These are phyloP conservation scores for Clarireedia sp. DNA, from an alignment of 2,329 filamentous ascomycete genomes.

Conservation along the genomic window DNA sequence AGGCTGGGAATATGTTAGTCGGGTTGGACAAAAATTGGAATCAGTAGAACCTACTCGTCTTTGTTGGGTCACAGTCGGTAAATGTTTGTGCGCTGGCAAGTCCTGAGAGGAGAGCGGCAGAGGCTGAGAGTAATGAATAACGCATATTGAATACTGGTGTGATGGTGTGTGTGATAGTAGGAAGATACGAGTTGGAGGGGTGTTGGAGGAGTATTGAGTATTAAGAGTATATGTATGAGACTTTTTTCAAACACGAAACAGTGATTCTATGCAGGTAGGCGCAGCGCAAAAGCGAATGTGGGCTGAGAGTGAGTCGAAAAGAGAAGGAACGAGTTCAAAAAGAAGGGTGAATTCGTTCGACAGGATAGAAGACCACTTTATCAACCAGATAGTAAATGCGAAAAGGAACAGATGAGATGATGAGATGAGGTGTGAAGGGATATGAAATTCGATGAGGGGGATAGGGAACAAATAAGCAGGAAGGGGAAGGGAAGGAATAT, in stretches of 20 bases:
- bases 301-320: neutral
- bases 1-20: slow-evolving; percentile 25
- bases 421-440: no score
- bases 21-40: neutral
- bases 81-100: slow-evolving; percentile 11
- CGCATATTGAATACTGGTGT: slow-evolving; percentile 17
- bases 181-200: neutral
- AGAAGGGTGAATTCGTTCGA: neutral
- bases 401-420: no score
- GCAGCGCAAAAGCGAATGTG: slow-evolving; percentile 1
- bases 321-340: neutral
- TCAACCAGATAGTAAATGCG: neutral
- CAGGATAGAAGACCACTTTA: neutral
- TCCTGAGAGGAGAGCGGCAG: slow-evolving; percentile 8
- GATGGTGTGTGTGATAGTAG: neutral
- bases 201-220: no score
- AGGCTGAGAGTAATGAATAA: slow-evolving; percentile 15
- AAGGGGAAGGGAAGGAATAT: no score
- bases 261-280: neutral
- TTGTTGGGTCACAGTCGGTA: slow-evolving; percentile 8
- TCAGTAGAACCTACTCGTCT: slow-evolving; percentile 6
- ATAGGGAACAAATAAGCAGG: no score
- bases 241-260: neutral
- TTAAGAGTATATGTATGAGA: neutral
- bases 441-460: no score